phyloP scores from a whole-genome alignment of 2,329 filamentous ascomycete species.

The Cadophora sp. region DNA sequence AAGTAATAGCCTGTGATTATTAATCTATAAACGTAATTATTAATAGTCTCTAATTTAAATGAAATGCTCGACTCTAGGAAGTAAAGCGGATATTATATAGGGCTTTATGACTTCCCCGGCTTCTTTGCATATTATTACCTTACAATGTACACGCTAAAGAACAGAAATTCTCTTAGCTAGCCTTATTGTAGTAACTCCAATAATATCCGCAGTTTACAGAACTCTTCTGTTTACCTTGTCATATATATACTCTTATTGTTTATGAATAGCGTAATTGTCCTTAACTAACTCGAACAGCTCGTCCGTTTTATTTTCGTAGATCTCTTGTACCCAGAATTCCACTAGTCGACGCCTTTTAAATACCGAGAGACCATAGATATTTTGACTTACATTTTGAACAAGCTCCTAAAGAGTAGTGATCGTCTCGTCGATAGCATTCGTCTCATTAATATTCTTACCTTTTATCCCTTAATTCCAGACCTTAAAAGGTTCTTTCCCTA shows the following conservation, averaged over 20 bases:
- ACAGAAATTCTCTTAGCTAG: slow-evolving; percentile 53
- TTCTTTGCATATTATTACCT: slow-evolving; percentile 49
- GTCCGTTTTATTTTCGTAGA: slow-evolving; percentile 21
- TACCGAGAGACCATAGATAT: slow-evolving; percentile 4
- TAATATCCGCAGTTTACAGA: no score
- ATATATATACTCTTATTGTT: slow-evolving; percentile 22
- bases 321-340: slow-evolving; percentile 24
- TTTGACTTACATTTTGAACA: background rate
- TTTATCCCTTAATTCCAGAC: slow-evolving; percentile 23
- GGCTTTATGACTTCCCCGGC: slow-evolving; percentile 38
- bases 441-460: background rate
- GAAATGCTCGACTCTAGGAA: no score
- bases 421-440: background rate
- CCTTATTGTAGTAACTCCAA: no score
- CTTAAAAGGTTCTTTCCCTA: slow-evolving; percentile 32
- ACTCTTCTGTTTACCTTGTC: slow-evolving; percentile 30
- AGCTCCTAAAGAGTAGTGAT: slow-evolving; percentile 17
- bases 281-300: slow-evolving; percentile 27
- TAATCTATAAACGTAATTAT: no score
- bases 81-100: no score
- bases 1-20: no score
- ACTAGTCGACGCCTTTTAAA: slow-evolving; percentile 25
- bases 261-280: background rate
- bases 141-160: slow-evolving; percentile 30
- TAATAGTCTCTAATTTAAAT: no score